A percentile compares a stretch with the other conserved stretches of the same genome.
Evolutionary conservation across 441 rosid genomes (phyloP).

Genomic region (Breynia disticha): DNA sequence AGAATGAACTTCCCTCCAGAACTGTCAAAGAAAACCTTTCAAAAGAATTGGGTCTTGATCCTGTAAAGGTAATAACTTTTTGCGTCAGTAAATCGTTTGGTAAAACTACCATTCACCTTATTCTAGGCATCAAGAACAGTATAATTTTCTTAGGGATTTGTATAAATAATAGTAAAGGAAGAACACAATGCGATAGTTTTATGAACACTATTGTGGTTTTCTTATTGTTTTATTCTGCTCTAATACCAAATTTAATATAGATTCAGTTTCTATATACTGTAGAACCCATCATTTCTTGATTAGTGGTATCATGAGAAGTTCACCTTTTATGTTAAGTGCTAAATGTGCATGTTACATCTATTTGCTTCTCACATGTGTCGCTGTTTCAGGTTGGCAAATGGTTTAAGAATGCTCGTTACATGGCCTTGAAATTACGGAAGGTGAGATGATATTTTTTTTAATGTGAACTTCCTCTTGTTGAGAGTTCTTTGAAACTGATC

Average conservation of each 20-base stretch:
- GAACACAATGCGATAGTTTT: no score
- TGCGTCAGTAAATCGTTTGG: neutral
- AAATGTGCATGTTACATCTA: constrained; percentile 1
- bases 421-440: constrained; percentile 76
- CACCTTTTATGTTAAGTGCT: neutral
- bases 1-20: constrained; percentile 92
- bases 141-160: no score
- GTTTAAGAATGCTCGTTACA: constrained; percentile 95
- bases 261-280: no score
- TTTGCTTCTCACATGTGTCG: constrained; percentile 14
- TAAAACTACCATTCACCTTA: no score
- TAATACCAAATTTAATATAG: no score
- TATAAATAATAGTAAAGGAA: no score
- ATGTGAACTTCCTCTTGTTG: neutral
- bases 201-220: no score
- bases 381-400: constrained; percentile 86
- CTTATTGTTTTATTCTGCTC: no score
- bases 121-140: no score
- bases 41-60: constrained; percentile 67
- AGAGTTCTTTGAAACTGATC: no score
- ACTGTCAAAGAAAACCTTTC: constrained; percentile 65
- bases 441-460: constrained; percentile 23
- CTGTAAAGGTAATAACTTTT: constrained; percentile 56
- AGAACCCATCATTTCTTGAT: no score
- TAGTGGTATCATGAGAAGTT: neutral